phyloP scores from a whole-genome alignment of 1,139 yeast genomes.

The Fermentozyma sake region DNA sequence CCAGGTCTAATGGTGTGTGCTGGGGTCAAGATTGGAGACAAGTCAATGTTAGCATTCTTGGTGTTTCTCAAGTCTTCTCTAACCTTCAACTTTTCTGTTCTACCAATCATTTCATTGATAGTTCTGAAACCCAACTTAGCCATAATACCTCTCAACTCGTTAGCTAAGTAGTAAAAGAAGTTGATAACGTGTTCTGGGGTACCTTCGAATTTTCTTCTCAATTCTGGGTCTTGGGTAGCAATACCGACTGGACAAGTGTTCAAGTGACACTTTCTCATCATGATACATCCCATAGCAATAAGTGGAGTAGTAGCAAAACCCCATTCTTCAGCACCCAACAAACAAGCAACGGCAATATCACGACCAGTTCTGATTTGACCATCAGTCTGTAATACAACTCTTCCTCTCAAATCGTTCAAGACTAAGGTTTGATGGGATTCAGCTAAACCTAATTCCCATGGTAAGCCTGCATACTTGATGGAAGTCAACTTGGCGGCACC shows the following conservation, averaged over 20 bases:
- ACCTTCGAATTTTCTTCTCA: constrained; percentile 89
- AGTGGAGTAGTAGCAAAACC: constrained; percentile 97
- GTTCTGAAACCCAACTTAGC: constrained; percentile 93
- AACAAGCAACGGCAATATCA: constrained; percentile 92
- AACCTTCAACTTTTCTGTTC: constrained; percentile 83
- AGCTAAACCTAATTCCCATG: constrained; percentile 98
- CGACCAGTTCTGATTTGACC: constrained; percentile 96
- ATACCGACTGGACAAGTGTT: constrained; percentile 97
- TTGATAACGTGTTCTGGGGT: constrained; percentile 98
- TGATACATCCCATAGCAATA: constrained; percentile 95
- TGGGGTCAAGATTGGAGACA: constrained; percentile 91
- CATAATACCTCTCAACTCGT: constrained; percentile 90
- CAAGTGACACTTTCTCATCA: constrained; percentile 91
- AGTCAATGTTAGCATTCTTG: constrained; percentile 87
- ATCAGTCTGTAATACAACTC: constrained; percentile 93
- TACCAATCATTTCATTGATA: constrained; percentile 96
- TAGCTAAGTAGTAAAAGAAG: constrained; percentile 91
- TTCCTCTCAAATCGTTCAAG: constrained; percentile 89
- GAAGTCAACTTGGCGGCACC: constrained; percentile 99
- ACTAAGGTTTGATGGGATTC: constrained; percentile 98
- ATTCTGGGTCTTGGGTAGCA: constrained; percentile 96
- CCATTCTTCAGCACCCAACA: constrained; percentile 98
- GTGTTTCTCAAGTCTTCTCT: constrained; percentile 83
- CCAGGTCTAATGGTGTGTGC: constrained; percentile 98
- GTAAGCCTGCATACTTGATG: constrained; percentile 93